Percentiles rank a stretch among this genome's conserved stretches.
Conservation (phyloP, 2,329 filamentous ascomycete species). For the Apiospora kogelbergensis region DNA sequence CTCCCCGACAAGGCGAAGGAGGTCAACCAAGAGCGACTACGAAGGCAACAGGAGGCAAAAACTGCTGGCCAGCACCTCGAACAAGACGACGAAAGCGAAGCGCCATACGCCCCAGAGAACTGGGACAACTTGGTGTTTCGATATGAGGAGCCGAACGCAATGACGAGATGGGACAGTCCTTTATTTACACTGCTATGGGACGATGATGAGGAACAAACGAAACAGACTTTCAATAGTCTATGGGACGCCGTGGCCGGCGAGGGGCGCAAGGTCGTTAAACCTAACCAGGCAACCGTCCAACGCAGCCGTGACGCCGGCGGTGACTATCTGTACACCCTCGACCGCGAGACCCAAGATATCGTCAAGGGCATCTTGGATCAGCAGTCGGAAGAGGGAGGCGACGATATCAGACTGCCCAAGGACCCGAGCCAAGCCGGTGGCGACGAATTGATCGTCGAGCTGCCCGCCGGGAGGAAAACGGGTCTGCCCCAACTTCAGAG, state of each 20-base stretch:
- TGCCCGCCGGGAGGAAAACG: constrained; percentile 64
- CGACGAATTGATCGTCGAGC: constrained; percentile 58
- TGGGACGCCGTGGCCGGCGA: constrained; percentile 74
- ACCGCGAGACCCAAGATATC: constrained; percentile 76
- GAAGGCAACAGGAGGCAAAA: constrained; percentile 42
- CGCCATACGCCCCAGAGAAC: constrained; percentile 55
- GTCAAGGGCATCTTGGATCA: constrained; percentile 68
- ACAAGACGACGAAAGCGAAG: constrained; percentile 34
- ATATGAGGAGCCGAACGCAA: constrained; percentile 84
- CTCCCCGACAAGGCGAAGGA: constrained; percentile 49
- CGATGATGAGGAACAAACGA: constrained; percentile 62
- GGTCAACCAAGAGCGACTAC: constrained; percentile 62
- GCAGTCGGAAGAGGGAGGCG: constrained; percentile 66
- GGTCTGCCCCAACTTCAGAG: constrained; percentile 76
- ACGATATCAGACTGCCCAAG: constrained; percentile 52
- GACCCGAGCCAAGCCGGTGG: constrained; percentile 26
- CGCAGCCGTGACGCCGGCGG: constrained; percentile 61
- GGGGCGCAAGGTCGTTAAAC: constrained; percentile 62
- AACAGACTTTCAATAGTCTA: constrained; percentile 60
- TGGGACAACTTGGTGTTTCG: constrained; percentile 80
- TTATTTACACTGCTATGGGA: constrained; percentile 79
- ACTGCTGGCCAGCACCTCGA: constrained; percentile 11
- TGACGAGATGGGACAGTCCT: constrained; percentile 82
- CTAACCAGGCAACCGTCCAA: constrained; percentile 74
- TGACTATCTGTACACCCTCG: constrained; percentile 79